Evolutionary conservation across 331 rosid species (phyloP), one percentile per base, ranked within the genome.

Genomic region (Pyracantha coccinea): DNA sequence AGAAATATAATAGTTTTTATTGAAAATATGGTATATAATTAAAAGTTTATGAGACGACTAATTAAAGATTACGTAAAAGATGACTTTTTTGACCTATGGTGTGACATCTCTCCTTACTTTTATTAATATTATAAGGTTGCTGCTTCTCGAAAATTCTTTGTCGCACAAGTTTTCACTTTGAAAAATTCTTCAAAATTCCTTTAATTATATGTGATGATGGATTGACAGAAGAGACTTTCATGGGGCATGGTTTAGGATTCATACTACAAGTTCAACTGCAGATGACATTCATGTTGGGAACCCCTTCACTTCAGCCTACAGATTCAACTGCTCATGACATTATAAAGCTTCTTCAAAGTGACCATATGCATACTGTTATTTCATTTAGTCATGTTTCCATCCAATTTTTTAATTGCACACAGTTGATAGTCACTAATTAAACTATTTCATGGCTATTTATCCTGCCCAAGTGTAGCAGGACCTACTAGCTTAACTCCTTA

Each of bases 181-280:
- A 59, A 32, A 72, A 72, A 33, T 20, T 72, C 25, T 24, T 8
- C 7, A 0, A 58, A 23, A 6, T 28, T 15, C 8, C 21, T n/a
- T 31, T 2, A 58, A 14, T 7, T 53, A 27, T 15, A 17, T 5
- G 41, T 35, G 57, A 14, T 35, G n/a, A 14, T 35, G n/a, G 68
- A 38, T 10, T 5, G 57, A 23, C 41, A 72, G 41, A 72, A 72
- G 68, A n/a, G 65, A 19, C 23, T 21, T 21, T 80, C 75, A 77
- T 72, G 17, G 74, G 52, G 20, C 19, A 61, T 72, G 65, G 85
- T 67, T 60, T 31, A 25, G 21, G 58, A 44, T 19, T 72, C 17
- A 24, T 72, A 71, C 74, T 12, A 24, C 78, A 67, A 59, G 54
- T 72, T 67, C 76, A 72, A 77, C 78, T 72, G 71, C 45, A 66